Conservation (phyloP, 2,329 filamentous ascomycete genomes). For the Endothia cerciana region DNA sequence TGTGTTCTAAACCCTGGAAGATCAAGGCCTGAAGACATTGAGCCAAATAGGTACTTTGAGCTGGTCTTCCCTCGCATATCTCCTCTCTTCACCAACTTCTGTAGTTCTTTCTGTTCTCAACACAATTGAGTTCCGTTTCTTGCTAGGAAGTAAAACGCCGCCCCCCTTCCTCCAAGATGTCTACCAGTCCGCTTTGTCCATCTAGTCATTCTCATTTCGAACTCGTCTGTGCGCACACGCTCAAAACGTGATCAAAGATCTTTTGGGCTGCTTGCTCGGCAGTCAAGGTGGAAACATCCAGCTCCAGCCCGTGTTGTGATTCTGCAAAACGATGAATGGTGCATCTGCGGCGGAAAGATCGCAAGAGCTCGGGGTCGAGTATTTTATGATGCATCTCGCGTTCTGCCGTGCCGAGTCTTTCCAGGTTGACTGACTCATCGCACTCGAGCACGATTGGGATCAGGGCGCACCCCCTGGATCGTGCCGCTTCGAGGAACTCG, state of each 20-base stretch:
- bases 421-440: not conserved
- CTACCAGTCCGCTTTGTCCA: not conserved
- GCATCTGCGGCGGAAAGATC: not conserved
- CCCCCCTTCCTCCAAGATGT: no score
- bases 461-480: not conserved
- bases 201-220: slow-evolving; percentile 15
- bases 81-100: no score
- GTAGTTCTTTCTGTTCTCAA: no score
- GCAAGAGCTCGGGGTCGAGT: not conserved
- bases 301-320: not conserved
- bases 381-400: not conserved
- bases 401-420: not conserved
- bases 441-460: not conserved
- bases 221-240: slow-evolving; percentile 9
- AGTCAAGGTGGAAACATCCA: not conserved
- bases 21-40: no score
- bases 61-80: no score
- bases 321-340: not conserved
- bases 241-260: not conserved
- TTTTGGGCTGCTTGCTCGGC: not conserved
- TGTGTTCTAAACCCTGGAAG: no score
- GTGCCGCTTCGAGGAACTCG: not conserved
- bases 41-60: no score
- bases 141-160: no score
- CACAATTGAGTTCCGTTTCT: no score